Evolutionary conservation across 495 filamentous ascomycete species (phyloP), one percentile per base, ranked within the genome.

Genomic region (Pyrenula massariospora): DNA sequence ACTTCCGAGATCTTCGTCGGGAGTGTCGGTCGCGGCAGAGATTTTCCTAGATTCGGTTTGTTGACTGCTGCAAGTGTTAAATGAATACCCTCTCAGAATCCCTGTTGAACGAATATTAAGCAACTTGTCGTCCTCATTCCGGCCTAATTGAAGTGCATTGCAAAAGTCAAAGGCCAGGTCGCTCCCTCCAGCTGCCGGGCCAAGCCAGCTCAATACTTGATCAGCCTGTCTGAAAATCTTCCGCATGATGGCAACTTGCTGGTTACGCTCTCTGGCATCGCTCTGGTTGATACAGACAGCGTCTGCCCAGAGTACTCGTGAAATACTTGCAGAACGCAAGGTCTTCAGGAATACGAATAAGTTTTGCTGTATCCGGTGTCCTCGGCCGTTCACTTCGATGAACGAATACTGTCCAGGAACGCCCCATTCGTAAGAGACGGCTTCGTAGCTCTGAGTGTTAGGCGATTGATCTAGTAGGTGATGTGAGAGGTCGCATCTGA

Each of bases 311-410:
- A 52, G 64, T 63, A 63, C 63, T 63, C 36, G 64, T 62, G 19
- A 59, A 54, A 52, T 65, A 65, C 54, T 65, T 62, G 25, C 62
- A 64, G 20, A 65, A 59, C 2, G 63, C 25, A 60, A 67, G 31
- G 31, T 42, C 5, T 5, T 15, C 31, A 42, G 15, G 31, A 42
- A 42, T 5, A 15, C 31, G 5, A 5, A 8, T 42, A 42, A 15
- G 15, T 42, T 42, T 42, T 42, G 8, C 31, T 5, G 5, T 15
- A 42, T 15, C 31, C 15, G 5, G 31, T 8, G 15, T 15, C 8
- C 8, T 8, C 31, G 31, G 31, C 31, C 31, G 31, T 42, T 15
- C 8, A 42, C 31, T 42, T 42, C 8, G 5, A 42, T 42, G 31
- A 42, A 42, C 5, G 5, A 15, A 15, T 5, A 42, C 5, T 42